A percentile compares a stretch with the other conserved stretches of the same genome.
phyloP scores from a whole-genome alignment of 306 rosid genomes.

The Crataegus laevigata region DNA sequence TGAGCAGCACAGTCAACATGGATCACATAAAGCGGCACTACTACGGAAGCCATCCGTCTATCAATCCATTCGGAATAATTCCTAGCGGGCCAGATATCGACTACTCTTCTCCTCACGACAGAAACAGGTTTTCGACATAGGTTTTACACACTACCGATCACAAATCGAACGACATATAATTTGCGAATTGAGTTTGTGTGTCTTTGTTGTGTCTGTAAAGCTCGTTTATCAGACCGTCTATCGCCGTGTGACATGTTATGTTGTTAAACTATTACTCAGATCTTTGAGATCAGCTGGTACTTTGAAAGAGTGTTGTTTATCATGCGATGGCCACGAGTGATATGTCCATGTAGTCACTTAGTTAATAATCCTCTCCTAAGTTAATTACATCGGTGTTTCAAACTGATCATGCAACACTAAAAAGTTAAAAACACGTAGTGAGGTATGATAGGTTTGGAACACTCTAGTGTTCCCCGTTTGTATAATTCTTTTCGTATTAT shows the following conservation, averaged over 20 bases:
- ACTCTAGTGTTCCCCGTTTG: too few species aligned
- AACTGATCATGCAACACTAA: too few species aligned
- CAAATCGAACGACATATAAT: not conserved
- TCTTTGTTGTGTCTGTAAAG: not conserved
- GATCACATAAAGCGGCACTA: conserved; percentile 74
- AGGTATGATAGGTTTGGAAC: too few species aligned
- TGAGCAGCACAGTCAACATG: conserved; percentile 66
- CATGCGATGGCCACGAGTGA: too few species aligned
- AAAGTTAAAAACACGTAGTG: too few species aligned
- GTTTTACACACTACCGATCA: not conserved
- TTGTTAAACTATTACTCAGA: not conserved
- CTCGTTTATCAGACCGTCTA: not conserved
- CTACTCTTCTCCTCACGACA: conserved; percentile 61
- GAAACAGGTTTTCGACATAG: conserved; percentile 59
- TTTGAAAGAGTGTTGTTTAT: not conserved
- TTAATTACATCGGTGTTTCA: too few species aligned
- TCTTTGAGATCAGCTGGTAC: not conserved
- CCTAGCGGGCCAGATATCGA: conserved; percentile 66
- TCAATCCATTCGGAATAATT: conserved; percentile 76
- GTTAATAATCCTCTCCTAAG: too few species aligned
- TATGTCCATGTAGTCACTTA: too few species aligned
- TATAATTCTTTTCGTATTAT: too few species aligned
- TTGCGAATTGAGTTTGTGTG: not conserved
- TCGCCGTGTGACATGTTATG: not conserved
- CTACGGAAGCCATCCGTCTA: conserved; percentile 80